Conservation (phyloP, 257 asterid species). For the Nemophila menziesii region DNA sequence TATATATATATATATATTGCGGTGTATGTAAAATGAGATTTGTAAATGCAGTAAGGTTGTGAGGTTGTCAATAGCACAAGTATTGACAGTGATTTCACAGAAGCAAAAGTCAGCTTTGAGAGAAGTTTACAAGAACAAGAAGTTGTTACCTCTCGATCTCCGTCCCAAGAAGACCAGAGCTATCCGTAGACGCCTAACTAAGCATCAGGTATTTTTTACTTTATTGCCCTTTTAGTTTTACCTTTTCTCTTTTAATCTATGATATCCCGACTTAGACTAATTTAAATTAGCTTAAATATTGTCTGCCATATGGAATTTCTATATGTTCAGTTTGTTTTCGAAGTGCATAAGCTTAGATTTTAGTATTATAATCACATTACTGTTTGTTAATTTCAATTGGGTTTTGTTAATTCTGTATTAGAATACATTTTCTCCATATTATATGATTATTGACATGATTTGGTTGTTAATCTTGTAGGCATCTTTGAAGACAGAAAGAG, state of each 20-base stretch:
- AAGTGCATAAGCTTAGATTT: too few relatives aligned
- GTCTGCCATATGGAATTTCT: too few relatives aligned
- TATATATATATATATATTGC: neutral
- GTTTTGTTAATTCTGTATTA: neutral
- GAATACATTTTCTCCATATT: too few relatives aligned
- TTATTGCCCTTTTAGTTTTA: neutral
- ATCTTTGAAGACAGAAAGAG: constrained; percentile 54
- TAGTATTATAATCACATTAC: too few relatives aligned
- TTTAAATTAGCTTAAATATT: too few relatives aligned
- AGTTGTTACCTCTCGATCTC: constrained; percentile 63
- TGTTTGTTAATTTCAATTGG: too few relatives aligned
- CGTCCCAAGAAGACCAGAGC: constrained; percentile 81
- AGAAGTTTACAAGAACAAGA: constrained; percentile 56
- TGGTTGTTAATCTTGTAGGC: constrained; percentile 26
- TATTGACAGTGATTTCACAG: constrained; percentile 66
- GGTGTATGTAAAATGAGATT: neutral
- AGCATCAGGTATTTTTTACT: constrained; percentile 44
- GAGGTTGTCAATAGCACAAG: constrained; percentile 64
- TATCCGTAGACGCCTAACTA: constrained; percentile 65
- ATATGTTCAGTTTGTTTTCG: too few relatives aligned
- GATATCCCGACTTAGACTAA: neutral
- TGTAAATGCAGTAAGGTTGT: constrained; percentile 35
- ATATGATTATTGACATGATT: neutral
- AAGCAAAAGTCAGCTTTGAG: constrained; percentile 58
- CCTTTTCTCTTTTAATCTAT: neutral